Percentiles rank a stretch among this genome's conserved stretches.
Conservation (phyloP, 768 basidiomycete genomes). For the Daedaleopsis nitida region DNA sequence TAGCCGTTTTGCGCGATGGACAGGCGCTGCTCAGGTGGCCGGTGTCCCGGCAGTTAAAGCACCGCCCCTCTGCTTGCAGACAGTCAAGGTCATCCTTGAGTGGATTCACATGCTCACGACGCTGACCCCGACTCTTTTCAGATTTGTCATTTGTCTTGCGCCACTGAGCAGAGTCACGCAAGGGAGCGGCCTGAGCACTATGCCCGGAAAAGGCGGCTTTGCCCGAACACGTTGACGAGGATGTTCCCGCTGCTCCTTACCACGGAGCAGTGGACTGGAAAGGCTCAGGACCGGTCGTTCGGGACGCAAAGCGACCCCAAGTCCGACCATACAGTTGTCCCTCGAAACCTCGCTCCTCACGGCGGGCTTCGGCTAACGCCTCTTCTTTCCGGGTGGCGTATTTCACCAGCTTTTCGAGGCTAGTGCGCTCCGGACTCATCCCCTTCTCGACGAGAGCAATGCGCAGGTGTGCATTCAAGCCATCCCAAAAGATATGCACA, state of each 20-base stretch:
- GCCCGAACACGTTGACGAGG: too few species aligned
- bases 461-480: conserved; percentile 17
- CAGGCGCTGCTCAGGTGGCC: conserved; percentile 13
- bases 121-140: neutral
- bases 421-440: conserved; percentile 3
- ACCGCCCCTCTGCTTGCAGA: conserved; percentile 9
- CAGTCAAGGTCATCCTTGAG: neutral
- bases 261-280: neutral
- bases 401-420: neutral
- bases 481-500: conserved; percentile 16
- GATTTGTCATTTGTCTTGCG: neutral
- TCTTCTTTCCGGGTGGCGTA: neutral
- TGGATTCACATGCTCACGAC: neutral
- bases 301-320: conserved; percentile 3
- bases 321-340: neutral
- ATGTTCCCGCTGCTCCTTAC: too few species aligned
- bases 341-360: neutral
- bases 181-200: too few species aligned
- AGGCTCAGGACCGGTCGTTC: neutral
- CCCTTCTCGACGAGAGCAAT: conserved; percentile 25
- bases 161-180: neutral
- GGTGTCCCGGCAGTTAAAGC: conserved; percentile 14
- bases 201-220: too few species aligned
- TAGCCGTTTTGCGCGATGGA: conserved; percentile 5
- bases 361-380: neutral